Conservation (phyloP, 768 basidiomycete species). For the Strobilomyces echinocephalus region DNA sequence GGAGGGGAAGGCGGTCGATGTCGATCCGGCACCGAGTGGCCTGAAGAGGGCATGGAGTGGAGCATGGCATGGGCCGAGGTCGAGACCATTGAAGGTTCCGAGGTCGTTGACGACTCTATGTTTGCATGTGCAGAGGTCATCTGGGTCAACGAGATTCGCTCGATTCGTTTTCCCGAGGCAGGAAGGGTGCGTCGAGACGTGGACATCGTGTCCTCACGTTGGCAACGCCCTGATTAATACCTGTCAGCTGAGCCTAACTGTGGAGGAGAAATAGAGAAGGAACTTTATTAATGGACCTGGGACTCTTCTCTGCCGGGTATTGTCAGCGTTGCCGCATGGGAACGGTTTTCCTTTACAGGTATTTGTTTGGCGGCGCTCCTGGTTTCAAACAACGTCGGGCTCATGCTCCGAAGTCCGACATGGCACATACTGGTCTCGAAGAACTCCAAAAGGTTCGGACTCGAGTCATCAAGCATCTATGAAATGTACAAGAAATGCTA, state of each 20-base stretch:
- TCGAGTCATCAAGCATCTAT: not conserved
- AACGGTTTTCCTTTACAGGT: slow-evolving; percentile 11
- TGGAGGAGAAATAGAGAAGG: not conserved
- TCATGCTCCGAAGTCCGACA: not conserved
- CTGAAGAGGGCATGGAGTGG: slow-evolving; percentile 11
- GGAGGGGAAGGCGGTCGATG: slow-evolving; percentile 56
- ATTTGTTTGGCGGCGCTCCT: slow-evolving; percentile 13
- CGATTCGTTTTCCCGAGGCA: slow-evolving; percentile 16
- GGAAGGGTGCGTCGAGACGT: slow-evolving; percentile 24
- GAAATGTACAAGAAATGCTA: not conserved
- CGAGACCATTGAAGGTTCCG: slow-evolving; percentile 18
- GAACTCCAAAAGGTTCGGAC: not conserved
- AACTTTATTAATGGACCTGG: not conserved
- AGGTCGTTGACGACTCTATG: slow-evolving; percentile 14
- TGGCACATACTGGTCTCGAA: not conserved
- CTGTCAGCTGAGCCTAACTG: not conserved
- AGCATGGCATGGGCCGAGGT: slow-evolving; percentile 21
- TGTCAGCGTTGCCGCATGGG: slow-evolving; percentile 4
- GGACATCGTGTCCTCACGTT: slow-evolving; percentile 19
- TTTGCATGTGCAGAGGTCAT: slow-evolving; percentile 7
- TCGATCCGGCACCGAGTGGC: slow-evolving; percentile 13
- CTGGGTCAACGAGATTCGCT: slow-evolving; percentile 1
- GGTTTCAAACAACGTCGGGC: slow-evolving; percentile 16
- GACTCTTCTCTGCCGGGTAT: not conserved
- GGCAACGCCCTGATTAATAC: not conserved